Evolutionary conservation across 768 basidiomycete species (phyloP).

Genomic region (Mrakia blollopis): DNA sequence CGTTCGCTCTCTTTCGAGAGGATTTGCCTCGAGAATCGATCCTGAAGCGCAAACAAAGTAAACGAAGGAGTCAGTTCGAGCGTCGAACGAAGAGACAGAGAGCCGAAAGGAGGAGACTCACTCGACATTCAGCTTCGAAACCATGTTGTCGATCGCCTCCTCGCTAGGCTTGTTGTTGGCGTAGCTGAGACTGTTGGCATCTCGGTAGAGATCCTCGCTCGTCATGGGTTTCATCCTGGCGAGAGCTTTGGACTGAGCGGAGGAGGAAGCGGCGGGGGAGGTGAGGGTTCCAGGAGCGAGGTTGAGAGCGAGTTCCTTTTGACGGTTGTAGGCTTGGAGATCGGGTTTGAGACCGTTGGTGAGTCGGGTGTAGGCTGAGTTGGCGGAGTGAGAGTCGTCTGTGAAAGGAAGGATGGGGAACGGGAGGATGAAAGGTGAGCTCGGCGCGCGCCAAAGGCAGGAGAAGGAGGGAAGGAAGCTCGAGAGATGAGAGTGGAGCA

Average conservation of each 20-base stretch:
- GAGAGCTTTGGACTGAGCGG: constrained; percentile 49
- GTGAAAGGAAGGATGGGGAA: neutral
- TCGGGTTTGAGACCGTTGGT: constrained; percentile 83
- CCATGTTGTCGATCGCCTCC: constrained; percentile 88
- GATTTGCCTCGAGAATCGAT: constrained; percentile 86
- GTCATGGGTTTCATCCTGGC: constrained; percentile 36
- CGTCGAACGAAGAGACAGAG: neutral
- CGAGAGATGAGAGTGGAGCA: neutral
- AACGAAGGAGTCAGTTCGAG: neutral
- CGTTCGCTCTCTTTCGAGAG: constrained; percentile 81
- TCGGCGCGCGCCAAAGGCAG: too few relatives aligned
- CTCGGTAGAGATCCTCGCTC: constrained; percentile 77
- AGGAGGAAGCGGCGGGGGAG: constrained; percentile 46
- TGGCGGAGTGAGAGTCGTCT: constrained; percentile 89
- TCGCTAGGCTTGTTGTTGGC: constrained; percentile 93
- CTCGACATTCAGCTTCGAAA: constrained; percentile 89
- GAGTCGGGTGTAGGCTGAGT: constrained; percentile 87
- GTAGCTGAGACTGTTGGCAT: constrained; percentile 86
- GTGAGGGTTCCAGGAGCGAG: constrained; percentile 63
- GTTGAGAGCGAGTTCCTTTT: constrained; percentile 80
- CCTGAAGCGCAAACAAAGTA: constrained; percentile 46
- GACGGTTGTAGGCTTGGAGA: constrained; percentile 74
- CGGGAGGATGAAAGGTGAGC: neutral
- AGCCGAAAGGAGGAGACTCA: constrained; percentile 50
- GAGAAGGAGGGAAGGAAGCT: neutral